Conservation (phyloP, 2,329 filamentous ascomycete genomes). For the Cladosporium sp. region DNA sequence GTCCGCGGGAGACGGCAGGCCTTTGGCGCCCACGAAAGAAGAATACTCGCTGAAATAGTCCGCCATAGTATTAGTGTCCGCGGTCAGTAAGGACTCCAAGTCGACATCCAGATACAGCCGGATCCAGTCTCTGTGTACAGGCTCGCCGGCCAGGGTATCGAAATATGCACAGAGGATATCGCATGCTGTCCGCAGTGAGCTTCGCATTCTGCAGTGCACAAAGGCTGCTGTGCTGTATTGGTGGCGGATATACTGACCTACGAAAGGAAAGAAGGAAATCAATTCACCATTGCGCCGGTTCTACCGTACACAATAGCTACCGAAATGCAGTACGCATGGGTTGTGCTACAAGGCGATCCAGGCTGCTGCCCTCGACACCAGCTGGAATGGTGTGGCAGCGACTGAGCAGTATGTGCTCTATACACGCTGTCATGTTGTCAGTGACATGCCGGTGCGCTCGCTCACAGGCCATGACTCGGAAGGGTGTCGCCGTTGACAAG, state of each 20-base stretch:
- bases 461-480: constrained; percentile 8
- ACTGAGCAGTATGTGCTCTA: constrained; percentile 1
- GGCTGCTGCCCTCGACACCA: constrained; percentile 1
- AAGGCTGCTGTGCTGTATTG: neutral
- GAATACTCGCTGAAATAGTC: constrained; percentile 45
- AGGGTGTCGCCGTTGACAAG: neutral
- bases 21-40: constrained; percentile 44
- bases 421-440: constrained; percentile 4
- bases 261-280: constrained; percentile 5
- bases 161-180: constrained; percentile 9
- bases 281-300: constrained; percentile 10
- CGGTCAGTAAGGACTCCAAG: neutral
- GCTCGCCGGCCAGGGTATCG: constrained; percentile 12
- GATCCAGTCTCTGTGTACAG: constrained; percentile 7
- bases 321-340: constrained; percentile 7
- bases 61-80: constrained; percentile 18
- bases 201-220: constrained; percentile 1
- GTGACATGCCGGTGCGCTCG: constrained; percentile 3
- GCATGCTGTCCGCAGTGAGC: constrained; percentile 9
- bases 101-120: constrained; percentile 2
- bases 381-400: neutral
- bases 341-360: constrained; percentile 10
- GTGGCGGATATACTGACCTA: constrained; percentile 2
- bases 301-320: constrained; percentile 7
- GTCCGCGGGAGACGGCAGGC: constrained; percentile 63